Evolutionary conservation across 2,329 filamentous ascomycete species (phyloP).

Genomic region (Fusarium miscanthi): DNA sequence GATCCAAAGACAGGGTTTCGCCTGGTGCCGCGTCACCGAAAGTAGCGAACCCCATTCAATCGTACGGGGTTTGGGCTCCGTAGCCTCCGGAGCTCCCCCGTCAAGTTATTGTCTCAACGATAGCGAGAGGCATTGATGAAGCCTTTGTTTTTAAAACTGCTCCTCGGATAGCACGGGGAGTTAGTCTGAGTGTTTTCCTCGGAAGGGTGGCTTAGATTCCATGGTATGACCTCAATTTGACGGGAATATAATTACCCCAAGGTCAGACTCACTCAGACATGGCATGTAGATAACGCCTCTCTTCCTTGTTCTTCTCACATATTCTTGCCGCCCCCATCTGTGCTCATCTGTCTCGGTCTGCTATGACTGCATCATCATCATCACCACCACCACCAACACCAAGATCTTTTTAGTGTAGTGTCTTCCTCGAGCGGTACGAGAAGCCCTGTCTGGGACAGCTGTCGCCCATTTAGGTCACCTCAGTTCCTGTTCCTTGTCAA

Average conservation of each 20-base stretch:
- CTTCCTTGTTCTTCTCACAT: neutral
- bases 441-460: constrained; percentile 25
- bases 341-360: constrained; percentile 2
- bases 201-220: constrained; percentile 4
- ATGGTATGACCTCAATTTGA: constrained; percentile 16
- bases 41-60: constrained; percentile 20
- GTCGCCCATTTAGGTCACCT: constrained; percentile 15
- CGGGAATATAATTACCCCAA: constrained; percentile 24
- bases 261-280: neutral
- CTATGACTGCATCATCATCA: constrained; percentile 22
- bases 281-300: constrained; percentile 7
- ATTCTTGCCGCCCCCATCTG: neutral
- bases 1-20: constrained; percentile 11
- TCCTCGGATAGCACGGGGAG: constrained; percentile 20
- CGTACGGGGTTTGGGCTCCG: constrained; percentile 22
- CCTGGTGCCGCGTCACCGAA: constrained; percentile 34
- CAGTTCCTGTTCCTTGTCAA: constrained; percentile 13
- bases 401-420: neutral
- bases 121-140: neutral
- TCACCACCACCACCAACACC: neutral
- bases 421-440: constrained; percentile 20
- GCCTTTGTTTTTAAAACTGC: neutral
- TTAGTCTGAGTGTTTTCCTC: neutral
- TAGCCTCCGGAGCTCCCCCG: constrained; percentile 12
- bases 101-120: neutral